A percentile compares a stretch with the other conserved stretches of the same genome.
Conservation (phyloP, 176 grass and related monocot genomes). For the Carex cristatella region DNA sequence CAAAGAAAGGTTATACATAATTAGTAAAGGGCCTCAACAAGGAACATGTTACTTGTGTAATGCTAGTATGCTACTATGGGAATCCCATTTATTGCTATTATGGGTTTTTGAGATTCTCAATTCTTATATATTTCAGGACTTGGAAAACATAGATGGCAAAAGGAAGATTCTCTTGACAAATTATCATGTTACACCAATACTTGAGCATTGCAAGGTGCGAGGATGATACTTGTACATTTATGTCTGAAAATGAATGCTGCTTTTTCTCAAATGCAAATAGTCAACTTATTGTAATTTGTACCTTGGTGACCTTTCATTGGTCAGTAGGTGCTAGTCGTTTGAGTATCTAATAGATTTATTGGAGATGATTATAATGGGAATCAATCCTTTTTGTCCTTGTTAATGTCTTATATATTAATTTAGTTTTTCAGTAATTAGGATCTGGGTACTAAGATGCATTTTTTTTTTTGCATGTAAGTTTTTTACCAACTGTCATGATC, state of each 20-base stretch:
- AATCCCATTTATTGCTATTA: conserved; percentile 8
- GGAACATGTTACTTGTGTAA: conserved; percentile 14
- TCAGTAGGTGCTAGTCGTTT: not conserved
- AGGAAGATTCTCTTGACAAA: conserved; percentile 59
- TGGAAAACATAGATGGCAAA: conserved; percentile 66
- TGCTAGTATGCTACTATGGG: not conserved
- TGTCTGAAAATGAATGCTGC: not conserved
- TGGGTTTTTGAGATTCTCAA: not conserved
- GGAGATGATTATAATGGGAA: not conserved
- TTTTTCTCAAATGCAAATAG: not conserved
- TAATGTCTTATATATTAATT: not conserved
- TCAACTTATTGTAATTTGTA: not conserved
- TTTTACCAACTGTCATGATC: not conserved
- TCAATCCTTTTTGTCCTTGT: not conserved
- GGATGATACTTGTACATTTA: not conserved
- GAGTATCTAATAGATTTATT: not conserved
- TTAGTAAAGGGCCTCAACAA: not conserved
- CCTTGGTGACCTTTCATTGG: not conserved
- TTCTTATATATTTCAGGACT: conserved; percentile 44
- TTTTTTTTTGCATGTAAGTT: conserved; percentile 3
- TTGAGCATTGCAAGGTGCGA: conserved; percentile 88
- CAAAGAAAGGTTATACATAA: not conserved
- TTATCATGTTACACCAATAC: conserved; percentile 87
- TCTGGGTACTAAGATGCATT: not conserved
- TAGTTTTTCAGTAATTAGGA: not conserved